Conservation (phyloP, 768 basidiomycete genomes). For the Russula earlei region DNA sequence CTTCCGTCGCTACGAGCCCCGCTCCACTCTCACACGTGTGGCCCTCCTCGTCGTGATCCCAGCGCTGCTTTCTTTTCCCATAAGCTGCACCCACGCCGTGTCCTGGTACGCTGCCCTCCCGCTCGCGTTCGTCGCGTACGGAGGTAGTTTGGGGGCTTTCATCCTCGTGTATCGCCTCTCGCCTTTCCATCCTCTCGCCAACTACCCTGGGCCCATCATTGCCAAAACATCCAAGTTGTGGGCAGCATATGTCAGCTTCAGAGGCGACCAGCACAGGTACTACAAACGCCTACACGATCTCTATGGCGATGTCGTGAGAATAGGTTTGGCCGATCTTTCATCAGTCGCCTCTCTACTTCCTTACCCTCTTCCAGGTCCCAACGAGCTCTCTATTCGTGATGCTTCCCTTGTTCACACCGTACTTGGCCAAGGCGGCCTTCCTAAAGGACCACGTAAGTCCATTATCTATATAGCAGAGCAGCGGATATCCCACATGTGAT, state of each 20-base stretch:
- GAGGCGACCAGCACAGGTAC: constrained; percentile 30
- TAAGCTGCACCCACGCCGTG: not conserved
- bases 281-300: constrained; percentile 25
- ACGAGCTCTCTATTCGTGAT: constrained; percentile 8
- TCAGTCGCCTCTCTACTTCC: not conserved
- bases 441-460: constrained; percentile 15
- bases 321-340: constrained; percentile 24
- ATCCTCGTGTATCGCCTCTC: constrained; percentile 37
- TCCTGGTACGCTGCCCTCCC: not conserved
- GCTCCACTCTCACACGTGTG: not conserved
- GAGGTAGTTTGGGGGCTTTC: not conserved
- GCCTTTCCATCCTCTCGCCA: constrained; percentile 43
- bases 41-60: constrained; percentile 2
- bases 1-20: constrained; percentile 8
- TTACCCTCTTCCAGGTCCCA: not conserved
- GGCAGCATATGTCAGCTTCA: constrained; percentile 28
- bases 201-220: constrained; percentile 40
- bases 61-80: not conserved
- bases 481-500: not conserved
- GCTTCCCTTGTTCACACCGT: not conserved
- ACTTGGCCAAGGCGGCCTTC: constrained; percentile 15
- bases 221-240: constrained; percentile 35
- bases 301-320: constrained; percentile 32
- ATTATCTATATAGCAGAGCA: too few species aligned
- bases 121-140: constrained; percentile 2